Evolutionary conservation across 495 filamentous ascomycete genomes (phyloP), one percentile per base, ranked within the genome.

Genomic region (Penicillium riverlandense): DNA sequence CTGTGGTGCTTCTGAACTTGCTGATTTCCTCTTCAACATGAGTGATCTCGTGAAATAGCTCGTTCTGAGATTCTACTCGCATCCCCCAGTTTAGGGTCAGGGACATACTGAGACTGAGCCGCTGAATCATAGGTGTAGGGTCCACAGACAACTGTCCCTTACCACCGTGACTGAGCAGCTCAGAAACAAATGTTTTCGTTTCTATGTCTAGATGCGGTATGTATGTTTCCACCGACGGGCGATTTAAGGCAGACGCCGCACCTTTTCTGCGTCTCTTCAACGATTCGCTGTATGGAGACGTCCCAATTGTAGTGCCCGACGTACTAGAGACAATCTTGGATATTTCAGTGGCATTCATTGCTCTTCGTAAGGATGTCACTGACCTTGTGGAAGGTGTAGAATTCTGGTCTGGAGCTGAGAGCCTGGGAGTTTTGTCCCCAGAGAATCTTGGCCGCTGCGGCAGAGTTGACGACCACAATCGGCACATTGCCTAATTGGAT

Each of bases 361-460:
- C 37, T n/a, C 8, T 43, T 4, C n/a, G n/a, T n/a, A n/a, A n/a
- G n/a, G n/a, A 6, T 33, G n/a, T n/a, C n/a, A n/a, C n/a, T n/a
- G n/a, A 80, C 77, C 61, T 79, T 80, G 43, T 85, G 80, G 53
- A 82, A 83, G 5, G 79, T 83, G 58, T 82, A 83, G 32, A 79
- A 73, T 38, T 77, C 75, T 0, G 80, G 80, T 43, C 80, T 61
- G 7, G 74, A 80, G 49, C 72, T 77, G 39, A 82, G 45, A 1
- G 79, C 78, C 43, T 81, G 61, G 0, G 77, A 76, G 61, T 82
- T 77, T 12, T 77, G 67, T 8, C 73, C 70, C 47, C 83, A 82
- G 6, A 85, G 47, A 15, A 67, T 57, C 52, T 76, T 80, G 6
- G 77, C 80, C 4, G 75, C 54, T 2, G 71, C 70, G 4, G 77